Evolutionary conservation across 345 rosid species (phyloP).

Genomic region (Camelina neglecta): DNA sequence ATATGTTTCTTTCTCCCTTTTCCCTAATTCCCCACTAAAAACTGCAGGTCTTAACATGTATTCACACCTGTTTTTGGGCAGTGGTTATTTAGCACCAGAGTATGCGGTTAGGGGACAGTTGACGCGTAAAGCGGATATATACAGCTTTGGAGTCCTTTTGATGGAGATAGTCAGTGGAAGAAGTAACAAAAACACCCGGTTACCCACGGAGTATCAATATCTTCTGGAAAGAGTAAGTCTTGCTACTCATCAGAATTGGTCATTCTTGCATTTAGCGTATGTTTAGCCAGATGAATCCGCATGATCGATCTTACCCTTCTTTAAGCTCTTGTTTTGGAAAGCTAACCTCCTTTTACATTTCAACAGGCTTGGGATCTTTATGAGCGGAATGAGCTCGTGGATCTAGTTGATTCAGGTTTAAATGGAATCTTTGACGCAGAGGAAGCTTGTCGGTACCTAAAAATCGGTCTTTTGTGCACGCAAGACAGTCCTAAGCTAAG

Average conservation of each 20-base stretch:
- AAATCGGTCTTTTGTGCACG: constrained; percentile 77
- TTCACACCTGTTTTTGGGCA: constrained; percentile 41
- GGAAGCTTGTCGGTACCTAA: constrained; percentile 69
- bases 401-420: constrained; percentile 59
- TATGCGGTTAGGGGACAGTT: constrained; percentile 92
- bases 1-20: background rate
- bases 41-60: constrained; percentile 20
- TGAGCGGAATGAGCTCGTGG: constrained; percentile 72
- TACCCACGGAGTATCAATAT: constrained; percentile 79
- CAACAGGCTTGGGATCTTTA: constrained; percentile 85
- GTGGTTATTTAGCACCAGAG: constrained; percentile 98
- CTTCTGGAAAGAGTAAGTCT: constrained; percentile 81
- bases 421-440: constrained; percentile 71
- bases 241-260: background rate
- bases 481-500: constrained; percentile 76
- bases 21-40: background rate
- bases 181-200: constrained; percentile 74
- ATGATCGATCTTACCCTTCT: background rate
- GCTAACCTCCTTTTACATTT: constrained; percentile 25
- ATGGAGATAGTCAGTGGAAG: constrained; percentile 91
- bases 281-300: background rate
- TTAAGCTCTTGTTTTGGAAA: constrained; percentile 11
- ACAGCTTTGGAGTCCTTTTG: constrained; percentile 90
- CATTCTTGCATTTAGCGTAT: constrained; percentile 1
- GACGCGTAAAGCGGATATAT: constrained; percentile 91